Evolutionary conservation across 1,284 basidiomycete species (phyloP), one percentile per base, ranked within the genome.

Genomic region (Sphagnurus paluster): DNA sequence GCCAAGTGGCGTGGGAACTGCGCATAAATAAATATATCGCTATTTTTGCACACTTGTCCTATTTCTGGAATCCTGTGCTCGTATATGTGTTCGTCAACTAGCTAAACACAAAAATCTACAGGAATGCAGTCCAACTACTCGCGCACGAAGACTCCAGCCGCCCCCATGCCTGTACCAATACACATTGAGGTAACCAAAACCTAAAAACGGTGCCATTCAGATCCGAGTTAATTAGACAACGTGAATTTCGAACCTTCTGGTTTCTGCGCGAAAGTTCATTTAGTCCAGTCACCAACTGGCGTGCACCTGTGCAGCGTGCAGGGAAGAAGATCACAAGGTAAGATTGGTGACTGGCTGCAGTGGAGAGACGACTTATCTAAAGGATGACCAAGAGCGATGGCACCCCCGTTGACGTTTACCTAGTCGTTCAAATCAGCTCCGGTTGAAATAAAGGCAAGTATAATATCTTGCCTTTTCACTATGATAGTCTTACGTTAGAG

Each of bases 381-480:
- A n/a, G 90, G 89, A 66, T 91, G 88, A 2, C 90, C 93, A 10
- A 94, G 75, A 9, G 91, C 92, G 55, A 93, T 93, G 0, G 91
- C 93, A 0, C 94, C 93, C 23, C 93, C 93, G 55, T 92, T 89
- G 10, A 93, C 88, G 60, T 96, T 94, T 38, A 94, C 87, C 72
- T 89, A n/a, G n/a, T n/a, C n/a, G n/a, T 83, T 41, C 79, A 76
- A 23, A 71, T 14, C 19, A 14, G 11, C 39, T 30, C 24, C 42
- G 33, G n/a, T 11, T 17, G 7, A 3, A 34, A 13, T n/a, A 37
- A 16, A 21, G 4, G 16, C 2, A 10, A 5, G 20, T 3, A n/a
- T n/a, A 29, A n/a, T 26, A 24, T 35, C 42, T 23, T 46, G 67
- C 68, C 61, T 71, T 73, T 21, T 71, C 67, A 19, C 70, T 73